Conservation (phyloP, 202 grass and related monocot genomes). For the Hordeum pubiflorum region DNA sequence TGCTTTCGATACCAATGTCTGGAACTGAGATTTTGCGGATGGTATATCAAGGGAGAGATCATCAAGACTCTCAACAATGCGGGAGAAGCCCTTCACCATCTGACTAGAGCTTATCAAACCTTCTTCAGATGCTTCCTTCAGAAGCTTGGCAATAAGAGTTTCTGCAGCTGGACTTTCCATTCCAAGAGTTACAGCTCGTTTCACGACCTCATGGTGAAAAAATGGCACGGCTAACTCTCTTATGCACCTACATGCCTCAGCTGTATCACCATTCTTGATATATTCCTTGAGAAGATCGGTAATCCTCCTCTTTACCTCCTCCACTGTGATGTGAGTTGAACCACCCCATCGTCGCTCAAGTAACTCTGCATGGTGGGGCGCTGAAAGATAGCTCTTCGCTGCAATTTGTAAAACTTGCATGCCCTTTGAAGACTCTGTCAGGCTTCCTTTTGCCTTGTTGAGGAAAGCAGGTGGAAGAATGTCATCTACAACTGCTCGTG, state of each 20-base stretch:
- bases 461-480: conserved; percentile 91
- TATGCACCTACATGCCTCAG: conserved; percentile 87
- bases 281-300: conserved; percentile 89
- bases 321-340: conserved; percentile 62
- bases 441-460: conserved; percentile 49
- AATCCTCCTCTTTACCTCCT: conserved; percentile 85
- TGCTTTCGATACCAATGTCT: conserved; percentile 58
- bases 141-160: conserved; percentile 61
- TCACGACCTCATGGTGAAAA: conserved; percentile 98
- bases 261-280: conserved; percentile 64
- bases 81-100: conserved; percentile 81
- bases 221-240: conserved; percentile 87
- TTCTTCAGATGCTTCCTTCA: conserved; percentile 89
- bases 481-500: conserved; percentile 88
- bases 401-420: conserved; percentile 74
- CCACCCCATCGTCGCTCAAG: conserved; percentile 90
- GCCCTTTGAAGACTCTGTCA: conserved; percentile 74
- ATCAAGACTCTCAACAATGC: conserved; percentile 70
- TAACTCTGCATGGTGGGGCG: conserved; percentile 91
- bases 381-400: conserved; percentile 97
- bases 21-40: conserved; percentile 67
- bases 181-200: conserved; percentile 72
- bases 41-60: conserved; percentile 95
- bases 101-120: conserved; percentile 89
- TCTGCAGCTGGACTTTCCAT: conserved; percentile 83